A percentile compares a stretch with the other conserved stretches of the same genome.
Conservation (phyloP, 2,329 filamentous ascomycete genomes). For the Chaetomium strumarium region DNA sequence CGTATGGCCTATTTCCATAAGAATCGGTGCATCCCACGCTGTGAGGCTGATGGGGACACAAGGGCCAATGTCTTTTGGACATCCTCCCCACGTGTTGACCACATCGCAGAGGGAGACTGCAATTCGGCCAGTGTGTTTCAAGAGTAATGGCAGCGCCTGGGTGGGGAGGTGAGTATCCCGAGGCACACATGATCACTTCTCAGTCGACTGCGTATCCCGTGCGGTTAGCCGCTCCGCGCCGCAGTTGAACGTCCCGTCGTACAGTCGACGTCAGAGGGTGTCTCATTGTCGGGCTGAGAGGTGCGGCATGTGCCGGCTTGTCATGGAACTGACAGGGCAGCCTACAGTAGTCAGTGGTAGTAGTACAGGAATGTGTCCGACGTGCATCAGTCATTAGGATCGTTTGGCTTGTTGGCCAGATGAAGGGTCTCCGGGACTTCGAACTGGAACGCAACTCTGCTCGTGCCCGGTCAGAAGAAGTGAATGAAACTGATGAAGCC, state of each 20-base stretch:
- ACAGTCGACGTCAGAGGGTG: neutral
- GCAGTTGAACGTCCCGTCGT: neutral
- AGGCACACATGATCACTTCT: too few relatives aligned
- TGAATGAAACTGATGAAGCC: too few relatives aligned
- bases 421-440: too few relatives aligned
- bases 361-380: too few relatives aligned
- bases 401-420: too few relatives aligned
- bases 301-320: neutral
- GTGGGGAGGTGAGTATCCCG: neutral
- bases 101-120: neutral
- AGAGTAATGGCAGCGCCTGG: slow-evolving; percentile 11
- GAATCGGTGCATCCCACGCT: neutral
- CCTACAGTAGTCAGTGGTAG: too few relatives aligned
- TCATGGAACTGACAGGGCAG: too few relatives aligned
- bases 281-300: neutral
- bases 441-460: too few relatives aligned
- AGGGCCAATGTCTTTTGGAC: slow-evolving; percentile 21
- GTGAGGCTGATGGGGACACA: slow-evolving; percentile 5
- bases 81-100: slow-evolving; percentile 24
- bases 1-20: neutral
- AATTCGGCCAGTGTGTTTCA: neutral
- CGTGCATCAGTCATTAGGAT: too few relatives aligned
- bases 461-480: too few relatives aligned
- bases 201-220: too few relatives aligned
- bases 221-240: too few relatives aligned